Evolutionary conservation across 208 protist genomes (phyloP), one percentile per base, ranked within the genome.

Genomic region (Lotmaria passim): DNA sequence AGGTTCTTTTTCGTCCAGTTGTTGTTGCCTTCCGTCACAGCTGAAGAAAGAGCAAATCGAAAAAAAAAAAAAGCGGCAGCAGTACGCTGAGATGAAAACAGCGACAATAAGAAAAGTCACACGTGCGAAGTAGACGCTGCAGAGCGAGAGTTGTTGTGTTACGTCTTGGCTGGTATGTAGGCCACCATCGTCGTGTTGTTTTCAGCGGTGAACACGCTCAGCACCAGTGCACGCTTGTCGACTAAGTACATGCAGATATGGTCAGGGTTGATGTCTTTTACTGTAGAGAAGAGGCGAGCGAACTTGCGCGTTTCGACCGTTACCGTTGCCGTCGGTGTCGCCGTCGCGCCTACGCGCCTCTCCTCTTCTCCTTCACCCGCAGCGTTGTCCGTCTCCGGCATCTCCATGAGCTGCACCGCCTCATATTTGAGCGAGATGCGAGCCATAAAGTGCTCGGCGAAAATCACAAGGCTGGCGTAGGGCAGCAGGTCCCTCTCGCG

Each of bases 91-190:
- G n/a, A n/a, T n/a, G n/a, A n/a, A n/a, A n/a, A n/a, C n/a, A n/a
- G n/a, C n/a, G n/a, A n/a, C n/a, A n/a, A n/a, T n/a, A n/a, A n/a
- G n/a, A n/a, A n/a, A n/a, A n/a, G n/a, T n/a, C n/a, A n/a, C n/a
- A n/a, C n/a, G n/a, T n/a, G n/a, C 47, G 24, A 10, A 2, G 10
- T 21, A 21, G n/a, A 3, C 47, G 23, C 23, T 5, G 33, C 11
- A 26, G 10, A 43, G 33, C 12, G 33, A 23, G 7, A 5, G 30
- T 39, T 55, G 1, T 55, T 58, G 33, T 26, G 51, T 62, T 30
- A 75, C 55, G 21, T 28, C 50, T 76, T 84, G 15, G 87, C 90
- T 26, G 91, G 91, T 38, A 96, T 90, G 73, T 93, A 93, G n/a
- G 85, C 86, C 0, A 90, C 86, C 34, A 96, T 71, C 8, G 70